Conservation (phyloP, 2,329 filamentous ascomycete genomes). For the Exophiala viscosa region DNA sequence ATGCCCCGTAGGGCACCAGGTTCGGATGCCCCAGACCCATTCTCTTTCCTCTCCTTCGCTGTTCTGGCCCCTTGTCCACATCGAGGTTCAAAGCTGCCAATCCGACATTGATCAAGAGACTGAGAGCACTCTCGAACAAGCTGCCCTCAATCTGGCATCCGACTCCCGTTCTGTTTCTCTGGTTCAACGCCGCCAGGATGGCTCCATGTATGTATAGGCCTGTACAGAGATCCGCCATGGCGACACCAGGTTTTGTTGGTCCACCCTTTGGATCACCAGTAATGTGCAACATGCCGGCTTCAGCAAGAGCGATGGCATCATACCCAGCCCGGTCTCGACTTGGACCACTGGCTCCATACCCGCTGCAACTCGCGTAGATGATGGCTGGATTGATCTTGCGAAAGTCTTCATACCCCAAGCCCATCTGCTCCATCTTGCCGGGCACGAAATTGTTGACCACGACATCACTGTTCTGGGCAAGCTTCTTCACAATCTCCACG, state of each 20-base stretch:
- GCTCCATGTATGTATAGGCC: conserved; percentile 26
- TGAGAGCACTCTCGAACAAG: conserved; percentile 30
- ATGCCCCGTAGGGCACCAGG: conserved; percentile 26
- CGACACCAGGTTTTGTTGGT: conserved; percentile 26
- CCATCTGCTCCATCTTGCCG: conserved; percentile 43
- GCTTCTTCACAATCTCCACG: conserved; percentile 11
- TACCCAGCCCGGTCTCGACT: conserved; percentile 24
- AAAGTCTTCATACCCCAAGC: conserved; percentile 40
- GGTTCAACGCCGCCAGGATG: conserved; percentile 24
- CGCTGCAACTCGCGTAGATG: conserved; percentile 51
- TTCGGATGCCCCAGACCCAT: conserved; percentile 24
- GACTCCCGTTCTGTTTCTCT: conserved; percentile 19
- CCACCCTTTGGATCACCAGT: conserved; percentile 17
- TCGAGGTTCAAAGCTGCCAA: conserved; percentile 26
- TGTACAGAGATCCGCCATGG: conserved; percentile 26
- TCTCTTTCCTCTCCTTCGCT: conserved; percentile 23
- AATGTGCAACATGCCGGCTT: conserved; percentile 26
- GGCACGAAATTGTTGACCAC: conserved; percentile 32
- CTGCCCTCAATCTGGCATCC: conserved; percentile 24
- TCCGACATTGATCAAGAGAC: conserved; percentile 26
- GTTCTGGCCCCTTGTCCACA: conserved; percentile 11
- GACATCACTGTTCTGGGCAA: conserved; percentile 17
- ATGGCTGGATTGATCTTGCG: conserved; percentile 43
- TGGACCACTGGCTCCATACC: conserved; percentile 50
- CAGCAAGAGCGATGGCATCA: conserved; percentile 25